These are phyloP conservation scores for Colletotrichum nymphaeae DNA, from an alignment of 2,329 filamentous ascomycete genomes.

Conservation along the genomic window DNA sequence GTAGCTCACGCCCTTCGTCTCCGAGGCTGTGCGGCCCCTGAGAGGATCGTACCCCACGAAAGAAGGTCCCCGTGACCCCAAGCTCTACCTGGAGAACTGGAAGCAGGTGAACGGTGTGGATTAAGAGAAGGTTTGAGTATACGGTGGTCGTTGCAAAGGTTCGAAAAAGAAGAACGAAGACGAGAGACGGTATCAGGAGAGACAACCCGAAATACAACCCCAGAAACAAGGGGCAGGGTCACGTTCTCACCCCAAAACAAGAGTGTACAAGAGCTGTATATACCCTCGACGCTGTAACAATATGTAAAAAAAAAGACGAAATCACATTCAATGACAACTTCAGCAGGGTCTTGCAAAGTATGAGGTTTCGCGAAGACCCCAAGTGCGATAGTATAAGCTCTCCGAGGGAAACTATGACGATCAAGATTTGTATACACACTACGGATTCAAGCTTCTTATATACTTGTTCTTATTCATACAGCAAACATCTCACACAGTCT, in stretches of 20 bases:
- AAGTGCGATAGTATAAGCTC: no score
- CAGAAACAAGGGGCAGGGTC: not conserved
- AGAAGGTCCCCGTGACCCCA: slow-evolving; percentile 69
- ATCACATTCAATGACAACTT: not conserved
- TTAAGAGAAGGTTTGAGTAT: no score
- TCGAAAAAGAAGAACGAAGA: no score
- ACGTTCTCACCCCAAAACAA: not conserved
- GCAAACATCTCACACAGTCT: slow-evolving; percentile 1
- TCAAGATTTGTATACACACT: not conserved
- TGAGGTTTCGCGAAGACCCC: not conserved
- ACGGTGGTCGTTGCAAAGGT: no score
- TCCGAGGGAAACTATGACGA: not conserved
- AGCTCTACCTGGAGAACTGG: slow-evolving; percentile 73
- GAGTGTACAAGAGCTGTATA: slow-evolving; percentile 26
- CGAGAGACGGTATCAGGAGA: no score
- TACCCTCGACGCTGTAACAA: slow-evolving; percentile 35
- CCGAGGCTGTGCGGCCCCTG: slow-evolving; percentile 64
- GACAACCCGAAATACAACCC: no score
- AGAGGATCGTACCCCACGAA: slow-evolving; percentile 67
- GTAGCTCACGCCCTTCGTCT: slow-evolving; percentile 85
- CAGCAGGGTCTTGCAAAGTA: no score
- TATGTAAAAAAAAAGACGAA: slow-evolving; percentile 23
- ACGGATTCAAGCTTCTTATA: not conserved
- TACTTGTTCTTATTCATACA: not conserved
- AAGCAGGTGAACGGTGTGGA: slow-evolving; percentile 75